Percentiles rank a stretch among this genome's conserved stretches.
These are phyloP conservation scores for Athelia psychrophila DNA, from an alignment of 1,284 basidiomycete species.

Conservation along the genomic window DNA sequence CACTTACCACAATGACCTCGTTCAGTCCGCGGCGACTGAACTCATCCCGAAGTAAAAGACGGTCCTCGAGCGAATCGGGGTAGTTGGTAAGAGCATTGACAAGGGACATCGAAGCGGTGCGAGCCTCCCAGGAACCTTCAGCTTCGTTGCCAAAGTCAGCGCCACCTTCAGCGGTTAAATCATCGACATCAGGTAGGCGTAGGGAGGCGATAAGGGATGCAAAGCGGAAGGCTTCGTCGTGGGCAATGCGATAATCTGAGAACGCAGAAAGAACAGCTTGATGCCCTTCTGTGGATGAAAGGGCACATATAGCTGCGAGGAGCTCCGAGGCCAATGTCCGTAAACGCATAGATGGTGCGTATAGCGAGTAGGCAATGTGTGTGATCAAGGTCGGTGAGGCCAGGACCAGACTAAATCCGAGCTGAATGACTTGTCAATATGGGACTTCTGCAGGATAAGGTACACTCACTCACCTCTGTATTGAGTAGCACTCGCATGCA, in stretches of 20 bases:
- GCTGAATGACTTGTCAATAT: conserved; percentile 33
- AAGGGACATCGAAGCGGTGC: conserved; percentile 73
- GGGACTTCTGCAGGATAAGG: not conserved
- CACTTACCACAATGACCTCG: conserved; percentile 77
- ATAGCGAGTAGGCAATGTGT: conserved; percentile 72
- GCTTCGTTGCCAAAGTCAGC: conserved; percentile 45
- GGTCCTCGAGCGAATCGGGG: conserved; percentile 75
- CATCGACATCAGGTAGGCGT: conserved; percentile 45
- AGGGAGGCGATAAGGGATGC: conserved; percentile 71
- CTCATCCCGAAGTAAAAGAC: conserved; percentile 79
- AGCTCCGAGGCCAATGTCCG: conserved; percentile 75
- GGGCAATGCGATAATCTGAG: conserved; percentile 75
- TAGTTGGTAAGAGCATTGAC: conserved; percentile 81
- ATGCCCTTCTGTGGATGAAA: conserved; percentile 73
- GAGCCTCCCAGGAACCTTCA: conserved; percentile 79
- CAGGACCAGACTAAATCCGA: conserved; percentile 73
- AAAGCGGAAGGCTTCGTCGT: conserved; percentile 78
- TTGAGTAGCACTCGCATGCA: conserved; percentile 84
- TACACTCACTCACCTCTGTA: conserved; percentile 60
- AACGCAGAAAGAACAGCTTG: conserved; percentile 73
- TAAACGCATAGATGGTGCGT: conserved; percentile 66
- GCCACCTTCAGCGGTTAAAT: conserved; percentile 34
- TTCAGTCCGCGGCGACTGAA: conserved; percentile 79
- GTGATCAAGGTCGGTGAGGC: conserved; percentile 66
- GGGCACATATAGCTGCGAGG: conserved; percentile 79